These are phyloP conservation scores for Ilyonectria sp. DNA, from an alignment of 2,329 filamentous ascomycete species.

Conservation along the genomic window DNA sequence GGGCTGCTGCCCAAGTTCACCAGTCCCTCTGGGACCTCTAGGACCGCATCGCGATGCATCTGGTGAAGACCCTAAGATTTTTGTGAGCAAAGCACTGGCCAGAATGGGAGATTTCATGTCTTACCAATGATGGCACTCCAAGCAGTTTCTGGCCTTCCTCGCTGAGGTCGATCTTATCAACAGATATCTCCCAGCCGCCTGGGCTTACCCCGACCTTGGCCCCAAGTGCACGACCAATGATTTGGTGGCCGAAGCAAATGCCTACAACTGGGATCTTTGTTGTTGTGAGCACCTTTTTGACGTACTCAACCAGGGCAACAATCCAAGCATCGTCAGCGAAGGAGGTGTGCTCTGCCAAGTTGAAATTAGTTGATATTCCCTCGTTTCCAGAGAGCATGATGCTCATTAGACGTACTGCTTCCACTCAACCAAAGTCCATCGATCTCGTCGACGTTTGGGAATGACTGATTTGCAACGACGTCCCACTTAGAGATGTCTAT, in stretches of 20 bases:
- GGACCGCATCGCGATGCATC: constrained; percentile 61
- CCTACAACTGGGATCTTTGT: constrained; percentile 56
- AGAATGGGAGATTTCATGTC: fast-evolving
- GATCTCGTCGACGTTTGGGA: constrained; percentile 46
- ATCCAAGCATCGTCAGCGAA: constrained; percentile 60
- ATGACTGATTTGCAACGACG: constrained; percentile 48
- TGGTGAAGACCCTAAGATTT: constrained; percentile 53
- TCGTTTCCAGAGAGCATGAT: neutral
- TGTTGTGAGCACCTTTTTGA: constrained; percentile 45
- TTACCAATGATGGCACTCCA: constrained; percentile 47
- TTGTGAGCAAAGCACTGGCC: neutral
- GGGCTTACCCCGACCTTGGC: constrained; percentile 55
- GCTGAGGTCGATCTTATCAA: constrained; percentile 55
- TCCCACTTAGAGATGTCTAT: constrained; percentile 51
- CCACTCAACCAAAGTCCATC: constrained; percentile 53
- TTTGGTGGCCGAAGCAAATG: constrained; percentile 64
- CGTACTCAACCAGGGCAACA: constrained; percentile 55
- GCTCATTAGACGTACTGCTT: constrained; percentile 48
- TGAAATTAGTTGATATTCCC: neutral
- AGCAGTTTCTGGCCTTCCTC: constrained; percentile 56
- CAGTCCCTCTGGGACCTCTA: constrained; percentile 54
- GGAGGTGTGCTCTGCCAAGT: constrained; percentile 50
- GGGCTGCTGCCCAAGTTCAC: constrained; percentile 57
- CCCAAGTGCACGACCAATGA: constrained; percentile 59
- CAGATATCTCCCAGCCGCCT: constrained; percentile 60